Evolutionary conservation across 139 green algal species (phyloP), one percentile per base, ranked within the genome.

Genomic region (Penium margaritaceum): DNA sequence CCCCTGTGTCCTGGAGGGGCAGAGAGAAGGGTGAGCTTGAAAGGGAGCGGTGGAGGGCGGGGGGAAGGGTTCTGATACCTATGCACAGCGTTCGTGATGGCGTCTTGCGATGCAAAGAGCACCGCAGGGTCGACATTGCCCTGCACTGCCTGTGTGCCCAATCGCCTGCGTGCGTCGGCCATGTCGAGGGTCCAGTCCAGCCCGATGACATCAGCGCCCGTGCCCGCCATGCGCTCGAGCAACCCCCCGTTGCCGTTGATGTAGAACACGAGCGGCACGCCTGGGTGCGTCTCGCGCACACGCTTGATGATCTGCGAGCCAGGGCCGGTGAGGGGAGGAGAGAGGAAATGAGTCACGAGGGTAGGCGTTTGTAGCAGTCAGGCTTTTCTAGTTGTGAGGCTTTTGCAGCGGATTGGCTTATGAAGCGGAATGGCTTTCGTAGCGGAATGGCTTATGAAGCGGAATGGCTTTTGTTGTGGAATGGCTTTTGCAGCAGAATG

Each of bases 131-230:
- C 94, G 5, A 98, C 87, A 74, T 98, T 98, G 61, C 94, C 93
- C 80, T 95, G 89, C 75, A 97, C 83, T 4, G 84, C n/a, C n/a
- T n/a, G n/a, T n/a, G 37, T 80, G 46, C 32, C 86, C 87, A 37
- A 96, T 73, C 90, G 79, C 39, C 51, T 46, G 24, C 91, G 74
- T 19, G 89, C 92, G 61, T 97, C 91, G 15, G 83, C 90, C 91
- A 98, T 98, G 83, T 98, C 94, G 9, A 80, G 5, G 4, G 91
- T 95, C 93, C 92, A 97, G 84, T 98, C 94, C 37, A 98, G 80
- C 1, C 93, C 93, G 29, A 98, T 85, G 19, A 95, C 88, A 64
- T 96, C 86, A 2, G 78, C 88, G 19, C 87, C 86, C 3, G 79
- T 80, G 33, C 39, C 39, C 17, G 74, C 77, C 83, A 96, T 89